Conservation (phyloP, 2,329 filamentous ascomycete species). For the Colletotrichum aenigma region DNA sequence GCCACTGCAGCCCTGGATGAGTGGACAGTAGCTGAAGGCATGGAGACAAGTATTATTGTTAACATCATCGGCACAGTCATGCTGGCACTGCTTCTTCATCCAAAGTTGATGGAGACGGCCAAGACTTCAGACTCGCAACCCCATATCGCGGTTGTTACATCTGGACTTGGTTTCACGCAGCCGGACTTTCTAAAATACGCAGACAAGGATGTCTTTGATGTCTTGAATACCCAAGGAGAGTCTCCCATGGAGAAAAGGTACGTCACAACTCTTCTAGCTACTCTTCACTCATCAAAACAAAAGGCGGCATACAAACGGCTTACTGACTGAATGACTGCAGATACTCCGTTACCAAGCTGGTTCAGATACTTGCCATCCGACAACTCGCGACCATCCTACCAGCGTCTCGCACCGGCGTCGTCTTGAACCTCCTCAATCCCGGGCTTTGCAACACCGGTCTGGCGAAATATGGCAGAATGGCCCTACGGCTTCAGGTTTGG, state of each 20-base stretch:
- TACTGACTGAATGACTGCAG: not conserved
- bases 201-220: not conserved
- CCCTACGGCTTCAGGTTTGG: not conserved
- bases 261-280: too few species aligned
- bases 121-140: not conserved
- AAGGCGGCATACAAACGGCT: not conserved
- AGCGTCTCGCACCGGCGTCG: not conserved
- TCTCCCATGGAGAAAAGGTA: not conserved
- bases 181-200: not conserved
- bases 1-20: conserved; percentile 39
- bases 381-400: not conserved
- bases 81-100: not conserved
- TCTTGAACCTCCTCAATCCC: not conserved
- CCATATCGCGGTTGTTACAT: not conserved
- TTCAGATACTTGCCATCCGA: not conserved
- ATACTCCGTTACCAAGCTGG: not conserved
- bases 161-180: not conserved
- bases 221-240: not conserved
- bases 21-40: conserved; percentile 41
- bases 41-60: conserved; percentile 51
- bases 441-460: not conserved
- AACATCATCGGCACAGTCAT: conserved; percentile 27
- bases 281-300: too few species aligned
- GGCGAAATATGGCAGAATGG: not conserved
- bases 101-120: not conserved